Conservation (phyloP, 495 filamentous ascomycete species). For the Neurospora sp. region DNA sequence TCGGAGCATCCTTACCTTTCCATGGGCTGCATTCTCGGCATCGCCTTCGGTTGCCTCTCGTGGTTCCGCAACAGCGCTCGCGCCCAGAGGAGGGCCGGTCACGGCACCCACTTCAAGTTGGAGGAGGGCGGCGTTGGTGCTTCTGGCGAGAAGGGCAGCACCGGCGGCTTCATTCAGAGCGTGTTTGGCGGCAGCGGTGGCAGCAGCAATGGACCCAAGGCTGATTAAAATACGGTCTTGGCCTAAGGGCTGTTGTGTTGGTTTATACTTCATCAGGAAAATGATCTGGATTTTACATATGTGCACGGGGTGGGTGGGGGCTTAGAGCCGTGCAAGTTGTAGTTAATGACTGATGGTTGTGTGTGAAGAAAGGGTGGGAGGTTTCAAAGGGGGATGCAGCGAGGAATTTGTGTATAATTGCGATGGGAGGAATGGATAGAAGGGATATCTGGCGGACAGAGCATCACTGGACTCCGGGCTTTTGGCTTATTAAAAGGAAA, state of each 20-base stretch:
- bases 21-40: constrained; percentile 48
- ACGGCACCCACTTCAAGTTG: constrained; percentile 5
- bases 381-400: neutral
- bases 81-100: neutral
- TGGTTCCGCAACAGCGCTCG: constrained; percentile 8
- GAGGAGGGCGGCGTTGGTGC: constrained; percentile 3
- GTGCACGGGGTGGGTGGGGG: neutral
- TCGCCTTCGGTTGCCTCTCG: constrained; percentile 31
- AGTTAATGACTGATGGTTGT: neutral
- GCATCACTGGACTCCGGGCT: neutral
- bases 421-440: neutral
- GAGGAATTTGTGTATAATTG: neutral
- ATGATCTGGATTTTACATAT: neutral
- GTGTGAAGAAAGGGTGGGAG: neutral
- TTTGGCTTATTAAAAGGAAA: neutral
- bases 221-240: constrained; percentile 1
- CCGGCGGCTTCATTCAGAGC: neutral
- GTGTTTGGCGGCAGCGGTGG: neutral
- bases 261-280: neutral
- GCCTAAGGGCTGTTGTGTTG: neutral
- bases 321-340: neutral
- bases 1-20: constrained; percentile 64
- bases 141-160: neutral
- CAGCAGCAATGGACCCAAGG: constrained; percentile 5
- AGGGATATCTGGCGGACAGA: neutral